Evolutionary conservation across 805 yeast genomes (phyloP).

Genomic region (Huiozyma sinensis): DNA sequence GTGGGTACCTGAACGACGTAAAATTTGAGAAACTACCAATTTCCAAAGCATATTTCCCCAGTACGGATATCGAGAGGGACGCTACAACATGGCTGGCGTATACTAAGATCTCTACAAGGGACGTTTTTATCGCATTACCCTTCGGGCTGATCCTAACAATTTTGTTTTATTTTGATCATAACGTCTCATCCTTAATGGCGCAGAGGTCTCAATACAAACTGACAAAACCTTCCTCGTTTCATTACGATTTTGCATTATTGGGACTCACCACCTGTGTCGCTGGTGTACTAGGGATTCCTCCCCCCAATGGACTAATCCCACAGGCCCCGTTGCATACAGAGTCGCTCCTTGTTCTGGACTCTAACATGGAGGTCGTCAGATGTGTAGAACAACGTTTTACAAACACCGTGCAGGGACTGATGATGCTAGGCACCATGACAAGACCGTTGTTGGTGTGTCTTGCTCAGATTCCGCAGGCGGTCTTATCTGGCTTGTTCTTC

Average conservation of each 20-base stretch:
- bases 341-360: slow-evolving; percentile 45
- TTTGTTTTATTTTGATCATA: slow-evolving; percentile 89
- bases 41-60: slow-evolving; percentile 66
- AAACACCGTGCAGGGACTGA: slow-evolving; percentile 72
- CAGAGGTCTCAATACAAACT: slow-evolving; percentile 75
- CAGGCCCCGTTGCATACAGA: slow-evolving; percentile 93
- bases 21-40: slow-evolving; percentile 56
- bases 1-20: slow-evolving; percentile 55
- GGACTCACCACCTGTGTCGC: slow-evolving; percentile 83
- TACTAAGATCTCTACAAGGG: slow-evolving; percentile 40
- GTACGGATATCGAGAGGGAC: slow-evolving; percentile 28
- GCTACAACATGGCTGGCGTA: slow-evolving; percentile 32
- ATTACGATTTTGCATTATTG: slow-evolving; percentile 78
- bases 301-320: slow-evolving; percentile 94
- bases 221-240: slow-evolving; percentile 80
- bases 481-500: slow-evolving; percentile 83
- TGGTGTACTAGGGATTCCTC: slow-evolving; percentile 84
- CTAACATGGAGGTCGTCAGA: slow-evolving; percentile 28
- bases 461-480: slow-evolving; percentile 85
- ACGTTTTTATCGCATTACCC: slow-evolving; percentile 84
- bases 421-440: slow-evolving; percentile 81
- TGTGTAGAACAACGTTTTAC: slow-evolving; percentile 88
- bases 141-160: slow-evolving; percentile 80
- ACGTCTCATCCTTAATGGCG: slow-evolving; percentile 86
- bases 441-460: slow-evolving; percentile 75